Base-by-base conservation (phyloP, 495 filamentous ascomycete species). In the Letharia columbiana region DNA sequence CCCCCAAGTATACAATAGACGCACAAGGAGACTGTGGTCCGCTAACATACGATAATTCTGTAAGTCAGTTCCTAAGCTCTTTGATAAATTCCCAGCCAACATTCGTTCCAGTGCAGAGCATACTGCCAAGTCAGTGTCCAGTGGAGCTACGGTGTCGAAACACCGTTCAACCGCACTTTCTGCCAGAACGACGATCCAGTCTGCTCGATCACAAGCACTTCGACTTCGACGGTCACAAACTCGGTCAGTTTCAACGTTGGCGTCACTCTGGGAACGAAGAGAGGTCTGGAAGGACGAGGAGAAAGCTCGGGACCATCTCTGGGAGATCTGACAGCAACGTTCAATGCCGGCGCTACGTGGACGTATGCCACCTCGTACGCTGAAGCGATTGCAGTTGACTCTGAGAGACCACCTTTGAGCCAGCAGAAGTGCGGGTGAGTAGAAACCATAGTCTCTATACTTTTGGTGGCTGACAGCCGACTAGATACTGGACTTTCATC, bases 101-200 rank as follows among this genome's bases (percentile, higher is more conserved):
- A 33, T 3, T n/a, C 1, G 6, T 31, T 37, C 20, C 49, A 62
- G 61, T 62, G 61, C 44, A 35, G 42, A 35, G 41, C 61, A 23
- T 62, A 50, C 35, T 62, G 61, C 23, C 61, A 62, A 62, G 31
- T 20, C 15, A 62, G 28, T 11, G 61, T 62, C 44, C 10, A 37
- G 5, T 62, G 61, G 61, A 33, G 37, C 61, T 62, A 39, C 44
- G 44, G 61, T 11, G 2, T 10, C 10, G 61, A 52, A 39, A n/a
- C 47, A 4, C 61, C 9, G 2, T 62, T 62, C 44, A 15, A 20
- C 23, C 12, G 44, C 4, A 35, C 39, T 11, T 62, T 31, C 7
- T 18, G 13, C 44, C 40, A 62, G 17, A 33, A 62, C 7, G 44
- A 62, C 15, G 49, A 52, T 31, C 49, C n/a, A 13, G 40, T 47